Conservation (phyloP, 352 stramenopile genomes). For the Elongisporangium anandrum region DNA sequence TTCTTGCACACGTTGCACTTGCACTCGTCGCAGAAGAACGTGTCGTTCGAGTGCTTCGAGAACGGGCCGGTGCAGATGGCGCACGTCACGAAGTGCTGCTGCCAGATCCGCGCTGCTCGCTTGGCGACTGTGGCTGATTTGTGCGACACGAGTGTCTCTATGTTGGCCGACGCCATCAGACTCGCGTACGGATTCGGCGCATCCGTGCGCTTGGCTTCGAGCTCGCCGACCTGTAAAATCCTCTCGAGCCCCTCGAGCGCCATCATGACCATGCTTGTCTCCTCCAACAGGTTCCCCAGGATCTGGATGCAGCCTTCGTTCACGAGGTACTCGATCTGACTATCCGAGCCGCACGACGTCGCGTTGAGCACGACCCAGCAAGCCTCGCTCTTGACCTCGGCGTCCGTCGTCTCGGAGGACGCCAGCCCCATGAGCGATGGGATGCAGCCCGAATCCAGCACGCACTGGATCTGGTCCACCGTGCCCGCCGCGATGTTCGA, state of each 20-base stretch:
- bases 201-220: slow-evolving; percentile 81
- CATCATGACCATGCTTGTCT: slow-evolving; percentile 99
- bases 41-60: slow-evolving; percentile 93
- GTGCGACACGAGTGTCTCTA: slow-evolving; percentile 92
- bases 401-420: slow-evolving; percentile 89
- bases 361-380: slow-evolving; percentile 99
- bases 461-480: slow-evolving; percentile 96
- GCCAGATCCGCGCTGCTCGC: slow-evolving; percentile 95
- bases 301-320: slow-evolving; percentile 88
- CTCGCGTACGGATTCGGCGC: slow-evolving; percentile 87
- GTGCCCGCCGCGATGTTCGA: slow-evolving; percentile 98
- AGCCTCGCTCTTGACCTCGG: slow-evolving; percentile 96
- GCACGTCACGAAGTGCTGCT: slow-evolving; percentile 97
- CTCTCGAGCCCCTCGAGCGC: slow-evolving; percentile 96
- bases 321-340: slow-evolving; percentile 90
- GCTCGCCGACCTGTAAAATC: slow-evolving; percentile 94
- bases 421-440: slow-evolving; percentile 93
- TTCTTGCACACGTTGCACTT: slow-evolving; percentile 98
- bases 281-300: slow-evolving; percentile 90
- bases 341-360: slow-evolving; percentile 96
- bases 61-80: slow-evolving; percentile 95
- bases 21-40: slow-evolving; percentile 97
- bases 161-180: slow-evolving; percentile 88
- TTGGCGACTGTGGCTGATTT: slow-evolving; percentile 95
- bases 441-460: slow-evolving; percentile 96